Evolutionary conservation across 192 early-diverging fungal species (phyloP).

Genomic region (Podila minutissima): DNA sequence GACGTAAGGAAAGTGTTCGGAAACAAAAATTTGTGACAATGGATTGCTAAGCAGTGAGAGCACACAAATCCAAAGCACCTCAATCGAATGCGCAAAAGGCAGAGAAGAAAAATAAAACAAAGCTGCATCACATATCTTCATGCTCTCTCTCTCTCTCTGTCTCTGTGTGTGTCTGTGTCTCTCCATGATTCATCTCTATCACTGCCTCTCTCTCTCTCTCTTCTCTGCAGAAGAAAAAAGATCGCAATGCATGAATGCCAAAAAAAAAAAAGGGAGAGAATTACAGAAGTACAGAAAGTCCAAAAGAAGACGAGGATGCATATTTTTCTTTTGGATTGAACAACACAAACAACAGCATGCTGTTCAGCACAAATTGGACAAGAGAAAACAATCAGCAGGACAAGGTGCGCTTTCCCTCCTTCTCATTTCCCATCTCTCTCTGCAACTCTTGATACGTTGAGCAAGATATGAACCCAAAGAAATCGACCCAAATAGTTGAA

Average conservation of each 20-base stretch:
- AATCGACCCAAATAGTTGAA: neutral
- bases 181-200: neutral
- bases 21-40: too few relatives aligned
- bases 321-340: neutral
- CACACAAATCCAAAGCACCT: too few relatives aligned
- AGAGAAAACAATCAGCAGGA: slow-evolving; percentile 7
- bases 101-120: neutral
- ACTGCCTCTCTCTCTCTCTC: neutral
- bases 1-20: too few relatives aligned
- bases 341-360: neutral
- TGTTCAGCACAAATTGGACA: too few relatives aligned
- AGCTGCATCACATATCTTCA: neutral
- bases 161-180: too few relatives aligned
- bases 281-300: too few relatives aligned
- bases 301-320: too few relatives aligned
- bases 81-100: neutral
- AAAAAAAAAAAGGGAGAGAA: too few relatives aligned
- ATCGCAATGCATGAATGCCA: neutral
- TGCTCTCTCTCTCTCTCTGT: neutral
- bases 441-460: neutral
- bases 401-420: neutral
- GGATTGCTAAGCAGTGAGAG: too few relatives aligned
- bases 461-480: neutral
- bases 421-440: neutral
- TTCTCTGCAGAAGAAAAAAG: too few relatives aligned